phyloP scores from a whole-genome alignment of 306 rosid species.

The Sicyos baderoa region DNA sequence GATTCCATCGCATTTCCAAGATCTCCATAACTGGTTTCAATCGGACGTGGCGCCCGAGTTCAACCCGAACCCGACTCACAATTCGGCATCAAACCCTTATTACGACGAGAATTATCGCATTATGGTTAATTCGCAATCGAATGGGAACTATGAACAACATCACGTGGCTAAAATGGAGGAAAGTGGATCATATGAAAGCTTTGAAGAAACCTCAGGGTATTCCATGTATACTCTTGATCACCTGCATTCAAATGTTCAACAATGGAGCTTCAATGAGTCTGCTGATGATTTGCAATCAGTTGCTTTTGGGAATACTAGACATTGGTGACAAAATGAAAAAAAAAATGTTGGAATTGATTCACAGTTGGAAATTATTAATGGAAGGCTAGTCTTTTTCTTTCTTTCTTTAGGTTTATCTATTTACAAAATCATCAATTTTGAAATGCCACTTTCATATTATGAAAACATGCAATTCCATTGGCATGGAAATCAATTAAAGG shows the following conservation, averaged over 20 bases:
- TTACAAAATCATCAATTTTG: slow-evolving; percentile 7
- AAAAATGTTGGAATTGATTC: neutral
- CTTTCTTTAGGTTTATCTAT: neutral
- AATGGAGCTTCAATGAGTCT: slow-evolving; percentile 47
- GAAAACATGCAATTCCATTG: neutral
- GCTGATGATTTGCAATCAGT: slow-evolving; percentile 55
- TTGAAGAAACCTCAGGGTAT: slow-evolving; percentile 46
- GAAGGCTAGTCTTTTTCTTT: neutral
- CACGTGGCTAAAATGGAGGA: slow-evolving; percentile 34
- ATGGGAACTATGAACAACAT: slow-evolving; percentile 35
- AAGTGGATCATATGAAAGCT: slow-evolving; percentile 55
- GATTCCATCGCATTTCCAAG: slow-evolving; percentile 30
- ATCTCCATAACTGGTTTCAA: slow-evolving; percentile 48
- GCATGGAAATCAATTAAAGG: neutral
- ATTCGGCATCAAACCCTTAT: slow-evolving; percentile 28
- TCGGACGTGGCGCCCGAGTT: slow-evolving; percentile 30
- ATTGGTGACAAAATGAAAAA: slow-evolving; percentile 1
- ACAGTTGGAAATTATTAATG: slow-evolving; percentile 7
- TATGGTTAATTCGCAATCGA: slow-evolving; percentile 35
- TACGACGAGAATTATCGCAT: slow-evolving; percentile 29
- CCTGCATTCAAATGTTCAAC: slow-evolving; percentile 40
- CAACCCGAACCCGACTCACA: slow-evolving; percentile 30
- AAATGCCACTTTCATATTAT: neutral
- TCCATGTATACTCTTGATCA: slow-evolving; percentile 48
- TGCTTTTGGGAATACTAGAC: slow-evolving; percentile 51